These are phyloP conservation scores for Medicago lupulina DNA, from an alignment of 306 rosid genomes.

Conservation along the genomic window DNA sequence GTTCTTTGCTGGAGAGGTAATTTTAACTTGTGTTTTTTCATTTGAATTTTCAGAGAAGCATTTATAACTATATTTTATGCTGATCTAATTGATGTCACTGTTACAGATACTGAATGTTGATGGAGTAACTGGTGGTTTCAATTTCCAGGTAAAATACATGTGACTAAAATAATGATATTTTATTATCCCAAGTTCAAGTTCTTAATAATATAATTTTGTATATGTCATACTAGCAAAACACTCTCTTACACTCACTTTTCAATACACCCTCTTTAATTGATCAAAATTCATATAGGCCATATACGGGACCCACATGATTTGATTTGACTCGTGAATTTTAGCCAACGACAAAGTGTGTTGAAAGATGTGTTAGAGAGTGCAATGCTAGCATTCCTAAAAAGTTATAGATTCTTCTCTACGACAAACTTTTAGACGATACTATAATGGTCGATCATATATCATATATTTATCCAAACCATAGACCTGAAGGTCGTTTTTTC, in stretches of 20 bases:
- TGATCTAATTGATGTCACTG: slow-evolving; percentile 25
- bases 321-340: too few relatives aligned
- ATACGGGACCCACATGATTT: too few relatives aligned
- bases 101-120: slow-evolving; percentile 84
- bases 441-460: too few relatives aligned
- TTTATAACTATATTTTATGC: slow-evolving; percentile 10
- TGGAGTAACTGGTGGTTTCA: slow-evolving; percentile 95
- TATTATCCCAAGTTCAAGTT: slow-evolving; percentile 24
- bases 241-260: too few relatives aligned
- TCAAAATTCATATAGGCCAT: too few relatives aligned
- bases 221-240: too few relatives aligned
- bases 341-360: too few relatives aligned
- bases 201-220: background rate
- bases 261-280: too few relatives aligned
- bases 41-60: slow-evolving; percentile 20
- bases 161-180: slow-evolving; percentile 19
- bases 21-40: slow-evolving; percentile 36
- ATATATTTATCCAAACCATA: background rate
- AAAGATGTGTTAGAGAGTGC: too few relatives aligned
- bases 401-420: too few relatives aligned
- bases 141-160: slow-evolving; percentile 74
- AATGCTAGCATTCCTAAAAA: too few relatives aligned
- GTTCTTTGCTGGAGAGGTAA: slow-evolving; percentile 95
- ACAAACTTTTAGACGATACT: too few relatives aligned
- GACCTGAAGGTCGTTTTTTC: background rate